Base-by-base conservation (phyloP, 2,329 filamentous ascomycete species). In the Pseudocercospora fuligena region DNA sequence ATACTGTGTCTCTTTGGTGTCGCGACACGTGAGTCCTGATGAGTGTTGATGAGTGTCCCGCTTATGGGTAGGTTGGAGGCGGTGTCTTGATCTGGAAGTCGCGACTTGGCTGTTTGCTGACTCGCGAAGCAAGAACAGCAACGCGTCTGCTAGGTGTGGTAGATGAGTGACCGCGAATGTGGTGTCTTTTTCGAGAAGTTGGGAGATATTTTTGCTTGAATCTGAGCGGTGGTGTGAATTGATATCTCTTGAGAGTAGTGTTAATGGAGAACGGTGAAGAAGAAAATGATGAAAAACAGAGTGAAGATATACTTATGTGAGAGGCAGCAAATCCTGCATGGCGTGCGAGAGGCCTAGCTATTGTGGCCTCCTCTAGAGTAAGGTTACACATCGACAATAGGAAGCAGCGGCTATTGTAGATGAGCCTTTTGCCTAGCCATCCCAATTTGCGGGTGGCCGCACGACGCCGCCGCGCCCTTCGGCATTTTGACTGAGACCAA, bases 11-110 rank as follows among this genome's bases (percentile, higher is more conserved):
- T 43, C 16, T 43, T n/a, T 43, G 27, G 65, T 47, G 60, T 31
- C 29, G 61, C 49, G 11, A 40, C 33, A 59, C 23, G 36, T 57
- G n/a, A 33, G 51, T 27, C 29, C 29, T 47, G n/a, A 33, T 63
- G 43, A 53, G 53, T 49, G 60, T 62, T 31, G 59, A 51, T 66
- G 59, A 40, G 40, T 21, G 49, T 9, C 14, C 25, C 25, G 14
- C 16, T 21, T n/a, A 47, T 56, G 27, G 60, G 23, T 19, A 19
- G 60, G 40, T 31, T 23, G 14, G 25, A 25, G 23, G 65, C 65
- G 65, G 65, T 66, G 65, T 61, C 65, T 58, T 63, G 61, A 66
- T 63, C 14, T 46, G 66, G 62, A 67, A 60, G 36, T 58, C 58
- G 47, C 47, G 56, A 54, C 60, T 36, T 53, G 23, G 29, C 56